A percentile compares a stretch with the other conserved stretches of the same genome.
These are phyloP conservation scores for Plasmodium blacklocki DNA, from an alignment of 169 alveolate genomes.

Conservation along the genomic window DNA sequence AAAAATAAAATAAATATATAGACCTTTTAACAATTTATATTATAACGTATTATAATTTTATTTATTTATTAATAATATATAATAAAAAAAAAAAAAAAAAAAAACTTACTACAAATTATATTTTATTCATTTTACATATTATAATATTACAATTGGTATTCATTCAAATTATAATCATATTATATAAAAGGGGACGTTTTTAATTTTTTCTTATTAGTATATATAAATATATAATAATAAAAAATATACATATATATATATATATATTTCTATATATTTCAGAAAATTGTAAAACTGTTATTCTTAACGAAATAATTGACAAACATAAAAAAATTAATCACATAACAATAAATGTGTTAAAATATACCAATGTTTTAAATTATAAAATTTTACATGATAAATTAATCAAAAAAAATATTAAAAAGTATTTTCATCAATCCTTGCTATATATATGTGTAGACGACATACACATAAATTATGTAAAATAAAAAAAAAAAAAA, in stretches of 20 bases:
- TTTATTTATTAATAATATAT: too few relatives aligned
- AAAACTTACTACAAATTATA: not conserved
- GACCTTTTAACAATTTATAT: too few relatives aligned
- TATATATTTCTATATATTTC: constrained; percentile 7
- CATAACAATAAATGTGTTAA: constrained; percentile 20
- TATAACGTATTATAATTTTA: too few relatives aligned
- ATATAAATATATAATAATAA: too few relatives aligned
- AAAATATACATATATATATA: not conserved
- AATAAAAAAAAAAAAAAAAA: not conserved
- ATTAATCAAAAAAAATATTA: constrained; percentile 57
- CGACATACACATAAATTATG: constrained; percentile 67
- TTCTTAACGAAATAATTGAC: constrained; percentile 48
- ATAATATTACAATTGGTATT: not conserved
- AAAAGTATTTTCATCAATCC: constrained; percentile 38
- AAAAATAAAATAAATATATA: not conserved
- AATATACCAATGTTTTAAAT: constrained; percentile 48
- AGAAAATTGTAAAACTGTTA: constrained; percentile 70
- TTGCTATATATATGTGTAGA: constrained; percentile 63
- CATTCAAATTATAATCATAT: too few relatives aligned
- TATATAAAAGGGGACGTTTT: too few relatives aligned
- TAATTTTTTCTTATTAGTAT: too few relatives aligned
- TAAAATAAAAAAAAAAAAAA: constrained; percentile 6
- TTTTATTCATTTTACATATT: not conserved
- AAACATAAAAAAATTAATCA: constrained; percentile 31
- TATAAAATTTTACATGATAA: constrained; percentile 51